A percentile compares a stretch with the other conserved stretches of the same genome.
These are phyloP conservation scores for Globisporangium splendens DNA, from an alignment of 352 stramenopile genomes.

Conservation along the genomic window DNA sequence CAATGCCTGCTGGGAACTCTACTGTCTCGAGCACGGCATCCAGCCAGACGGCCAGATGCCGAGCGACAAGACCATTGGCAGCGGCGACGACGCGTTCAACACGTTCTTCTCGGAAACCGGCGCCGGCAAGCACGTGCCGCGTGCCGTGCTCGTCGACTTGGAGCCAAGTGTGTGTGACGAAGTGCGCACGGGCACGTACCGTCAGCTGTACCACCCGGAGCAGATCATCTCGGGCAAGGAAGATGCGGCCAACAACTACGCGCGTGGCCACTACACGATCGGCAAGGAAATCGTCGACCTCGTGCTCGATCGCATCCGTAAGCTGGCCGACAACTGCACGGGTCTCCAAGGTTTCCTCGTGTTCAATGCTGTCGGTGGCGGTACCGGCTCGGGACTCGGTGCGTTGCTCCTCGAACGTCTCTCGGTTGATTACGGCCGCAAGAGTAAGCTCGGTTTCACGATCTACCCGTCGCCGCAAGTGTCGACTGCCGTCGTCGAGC, in stretches of 20 bases:
- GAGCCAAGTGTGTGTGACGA: constrained; percentile 98
- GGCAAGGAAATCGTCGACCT: constrained; percentile 97
- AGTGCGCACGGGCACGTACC: constrained; percentile 94
- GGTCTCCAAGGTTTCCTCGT: constrained; percentile 98
- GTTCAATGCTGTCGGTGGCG: constrained; percentile 97
- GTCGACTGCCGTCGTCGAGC: constrained; percentile 95
- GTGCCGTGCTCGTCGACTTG: constrained; percentile 96
- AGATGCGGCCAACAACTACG: constrained; percentile 91
- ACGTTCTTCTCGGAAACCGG: constrained; percentile 94
- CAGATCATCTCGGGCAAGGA: constrained; percentile 99
- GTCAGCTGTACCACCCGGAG: constrained; percentile 97
- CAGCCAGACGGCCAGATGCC: constrained; percentile 92
- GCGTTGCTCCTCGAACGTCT: constrained; percentile 96
- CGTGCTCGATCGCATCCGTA: constrained; percentile 96
- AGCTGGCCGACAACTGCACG: constrained; percentile 97
- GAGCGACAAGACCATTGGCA: constrained; percentile 90
- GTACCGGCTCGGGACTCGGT: constrained; percentile 97
- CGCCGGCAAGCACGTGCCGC: constrained; percentile 97
- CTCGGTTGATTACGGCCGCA: constrained; percentile 97
- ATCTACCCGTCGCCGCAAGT: constrained; percentile 97
- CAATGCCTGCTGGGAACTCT: constrained; percentile 81
- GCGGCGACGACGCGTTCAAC: constrained; percentile 96
- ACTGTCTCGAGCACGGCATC: constrained; percentile 87
- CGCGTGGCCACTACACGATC: constrained; percentile 92
- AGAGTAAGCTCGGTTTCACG: constrained; percentile 98